A percentile compares a stretch with the other conserved stretches of the same genome.
Conservation (phyloP, 129 eudicot species). For the Centaurea solstitialis region DNA sequence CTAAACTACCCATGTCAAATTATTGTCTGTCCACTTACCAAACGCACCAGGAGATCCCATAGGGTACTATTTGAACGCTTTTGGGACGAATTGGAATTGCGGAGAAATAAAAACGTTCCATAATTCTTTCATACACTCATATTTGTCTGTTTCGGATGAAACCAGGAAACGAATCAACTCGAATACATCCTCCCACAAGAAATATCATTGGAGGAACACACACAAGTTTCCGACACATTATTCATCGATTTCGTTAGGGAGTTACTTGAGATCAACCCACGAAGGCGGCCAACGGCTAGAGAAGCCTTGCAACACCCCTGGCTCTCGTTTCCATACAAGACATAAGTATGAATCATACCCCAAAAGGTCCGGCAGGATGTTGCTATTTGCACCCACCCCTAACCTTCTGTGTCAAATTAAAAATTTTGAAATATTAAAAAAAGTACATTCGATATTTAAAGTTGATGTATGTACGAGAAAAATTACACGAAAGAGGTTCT, state of each 20-base stretch:
- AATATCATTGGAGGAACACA: conserved; percentile 61
- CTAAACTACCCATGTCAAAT: background rate
- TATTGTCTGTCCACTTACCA: background rate
- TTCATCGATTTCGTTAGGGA: conserved; percentile 60
- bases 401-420: background rate
- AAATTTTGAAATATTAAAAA: background rate
- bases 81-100: background rate
- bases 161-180: conserved; percentile 65
- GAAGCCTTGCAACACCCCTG: conserved; percentile 89
- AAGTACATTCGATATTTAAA: background rate
- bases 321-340: conserved; percentile 64
- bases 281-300: conserved; percentile 71
- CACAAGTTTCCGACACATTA: conserved; percentile 54
- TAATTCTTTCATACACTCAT: background rate
- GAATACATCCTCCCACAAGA: conserved; percentile 74
- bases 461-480: background rate
- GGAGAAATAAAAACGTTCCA: no score
- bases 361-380: background rate
- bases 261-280: conserved; percentile 82
- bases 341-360: background rate
- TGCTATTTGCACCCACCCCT: background rate
- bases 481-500: background rate
- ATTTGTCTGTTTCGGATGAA: background rate
- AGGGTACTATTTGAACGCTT: background rate
- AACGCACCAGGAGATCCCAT: background rate